Conservation (phyloP, 2,329 filamentous ascomycete species). For the Trichoderma cornu-damae region DNA sequence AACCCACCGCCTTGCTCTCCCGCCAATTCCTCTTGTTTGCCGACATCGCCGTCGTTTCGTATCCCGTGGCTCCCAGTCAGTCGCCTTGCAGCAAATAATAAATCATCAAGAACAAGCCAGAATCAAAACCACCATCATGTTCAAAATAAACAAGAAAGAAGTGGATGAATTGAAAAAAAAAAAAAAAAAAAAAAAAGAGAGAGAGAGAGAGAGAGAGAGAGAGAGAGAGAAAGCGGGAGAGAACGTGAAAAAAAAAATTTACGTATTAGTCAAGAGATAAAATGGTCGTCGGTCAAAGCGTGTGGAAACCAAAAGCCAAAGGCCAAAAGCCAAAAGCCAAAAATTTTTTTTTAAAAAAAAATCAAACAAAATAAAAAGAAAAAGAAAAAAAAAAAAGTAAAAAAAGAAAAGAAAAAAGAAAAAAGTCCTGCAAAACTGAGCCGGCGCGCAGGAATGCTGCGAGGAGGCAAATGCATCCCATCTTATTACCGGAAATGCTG, state of each 20-base stretch:
- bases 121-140: neutral
- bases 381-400: too few species aligned
- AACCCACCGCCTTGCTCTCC: neutral
- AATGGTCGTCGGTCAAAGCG: neutral
- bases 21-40: neutral
- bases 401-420: too few species aligned
- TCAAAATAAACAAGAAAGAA: neutral
- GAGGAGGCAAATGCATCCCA: conserved; percentile 10
- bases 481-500: conserved; percentile 5
- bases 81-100: neutral
- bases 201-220: neutral
- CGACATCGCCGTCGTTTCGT: neutral
- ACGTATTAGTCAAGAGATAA: neutral
- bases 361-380: too few species aligned
- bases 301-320: neutral
- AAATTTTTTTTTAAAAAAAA: too few species aligned
- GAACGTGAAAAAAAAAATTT: neutral
- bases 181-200: neutral
- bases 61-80: conserved; percentile 1
- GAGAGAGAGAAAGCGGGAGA: neutral
- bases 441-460: conserved; percentile 12
- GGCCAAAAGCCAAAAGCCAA: too few species aligned
- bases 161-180: neutral
- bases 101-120: neutral
- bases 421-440: too few species aligned